Evolutionary conservation across 2,329 filamentous ascomycete genomes (phyloP).

Genomic region (Nannizzia gypsea): DNA sequence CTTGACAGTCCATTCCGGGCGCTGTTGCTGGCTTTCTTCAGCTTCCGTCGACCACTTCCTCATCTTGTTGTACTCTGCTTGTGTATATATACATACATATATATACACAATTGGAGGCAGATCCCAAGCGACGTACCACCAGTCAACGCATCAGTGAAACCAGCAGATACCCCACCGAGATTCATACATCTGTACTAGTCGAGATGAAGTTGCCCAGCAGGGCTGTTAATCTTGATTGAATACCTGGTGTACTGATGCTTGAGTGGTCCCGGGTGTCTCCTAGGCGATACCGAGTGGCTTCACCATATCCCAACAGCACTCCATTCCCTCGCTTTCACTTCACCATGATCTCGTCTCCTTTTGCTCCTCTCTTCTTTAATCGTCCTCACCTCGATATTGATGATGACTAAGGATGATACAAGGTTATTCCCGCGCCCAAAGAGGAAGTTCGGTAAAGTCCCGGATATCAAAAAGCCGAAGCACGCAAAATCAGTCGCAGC

Average conservation of each 20-base stretch:
- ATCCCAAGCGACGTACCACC: not conserved
- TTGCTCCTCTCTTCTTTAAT: not conserved
- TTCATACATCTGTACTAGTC: not conserved
- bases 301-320: not conserved
- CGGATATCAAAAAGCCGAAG: not conserved
- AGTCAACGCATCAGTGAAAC: not conserved
- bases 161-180: not conserved
- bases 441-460: not conserved
- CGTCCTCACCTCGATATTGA: too few species aligned
- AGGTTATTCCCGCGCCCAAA: not conserved
- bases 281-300: not conserved
- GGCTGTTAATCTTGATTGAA: too few species aligned
- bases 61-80: not conserved
- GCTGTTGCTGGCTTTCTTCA: not conserved
- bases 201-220: not conserved
- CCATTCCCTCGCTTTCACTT: too few species aligned
- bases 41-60: not conserved
- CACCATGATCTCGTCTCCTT: not conserved
- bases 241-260: not conserved
- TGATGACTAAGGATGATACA: not conserved
- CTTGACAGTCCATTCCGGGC: not conserved
- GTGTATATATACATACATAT: not conserved
- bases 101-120: not conserved
- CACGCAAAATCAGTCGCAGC: not conserved
- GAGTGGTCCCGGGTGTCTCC: not conserved